These are phyloP conservation scores for Neobulgaria alba DNA, from an alignment of 2,329 filamentous ascomycete genomes.

Conservation along the genomic window DNA sequence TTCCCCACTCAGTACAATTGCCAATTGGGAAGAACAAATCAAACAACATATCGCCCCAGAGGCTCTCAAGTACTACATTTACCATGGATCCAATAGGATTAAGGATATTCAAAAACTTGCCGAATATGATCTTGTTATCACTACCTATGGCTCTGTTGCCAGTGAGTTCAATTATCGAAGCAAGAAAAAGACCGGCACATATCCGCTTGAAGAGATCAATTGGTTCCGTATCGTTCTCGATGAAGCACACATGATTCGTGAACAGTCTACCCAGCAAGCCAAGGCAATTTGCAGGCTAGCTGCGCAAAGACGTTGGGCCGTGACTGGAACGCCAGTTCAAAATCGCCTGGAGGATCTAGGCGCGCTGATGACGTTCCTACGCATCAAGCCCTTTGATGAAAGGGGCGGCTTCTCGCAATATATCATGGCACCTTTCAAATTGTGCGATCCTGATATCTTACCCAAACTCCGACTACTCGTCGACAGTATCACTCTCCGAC, in stretches of 20 bases:
- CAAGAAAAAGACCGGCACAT: slow-evolving; percentile 49
- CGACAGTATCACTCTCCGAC: slow-evolving; percentile 86
- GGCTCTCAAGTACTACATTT: slow-evolving; percentile 66
- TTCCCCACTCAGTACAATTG: slow-evolving; percentile 81
- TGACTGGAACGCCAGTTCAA: slow-evolving; percentile 94
- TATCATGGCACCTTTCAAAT: slow-evolving; percentile 81
- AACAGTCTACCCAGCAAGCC: slow-evolving; percentile 71
- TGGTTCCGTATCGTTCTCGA: slow-evolving; percentile 94
- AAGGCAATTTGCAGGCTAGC: slow-evolving; percentile 75
- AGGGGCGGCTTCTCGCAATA: slow-evolving; percentile 65
- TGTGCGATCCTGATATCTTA: slow-evolving; percentile 74
- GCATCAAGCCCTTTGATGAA: slow-evolving; percentile 78
- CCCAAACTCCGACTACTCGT: slow-evolving; percentile 82
- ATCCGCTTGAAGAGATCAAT: slow-evolving; percentile 67
- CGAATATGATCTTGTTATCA: slow-evolving; percentile 76
- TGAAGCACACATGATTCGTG: slow-evolving; percentile 90
- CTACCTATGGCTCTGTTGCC: slow-evolving; percentile 82
- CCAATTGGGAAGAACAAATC: slow-evolving; percentile 93
- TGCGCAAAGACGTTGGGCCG: slow-evolving; percentile 82
- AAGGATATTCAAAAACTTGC: slow-evolving; percentile 61
- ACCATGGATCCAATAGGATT: slow-evolving; percentile 72
- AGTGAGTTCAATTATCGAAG: slow-evolving; percentile 63
- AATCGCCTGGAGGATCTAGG: slow-evolving; percentile 88
- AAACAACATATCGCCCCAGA: slow-evolving; percentile 64
- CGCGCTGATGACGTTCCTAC: slow-evolving; percentile 76